These are phyloP conservation scores for Talaromyces amestolkiae DNA, from an alignment of 2,329 filamentous ascomycete genomes.

Conservation along the genomic window DNA sequence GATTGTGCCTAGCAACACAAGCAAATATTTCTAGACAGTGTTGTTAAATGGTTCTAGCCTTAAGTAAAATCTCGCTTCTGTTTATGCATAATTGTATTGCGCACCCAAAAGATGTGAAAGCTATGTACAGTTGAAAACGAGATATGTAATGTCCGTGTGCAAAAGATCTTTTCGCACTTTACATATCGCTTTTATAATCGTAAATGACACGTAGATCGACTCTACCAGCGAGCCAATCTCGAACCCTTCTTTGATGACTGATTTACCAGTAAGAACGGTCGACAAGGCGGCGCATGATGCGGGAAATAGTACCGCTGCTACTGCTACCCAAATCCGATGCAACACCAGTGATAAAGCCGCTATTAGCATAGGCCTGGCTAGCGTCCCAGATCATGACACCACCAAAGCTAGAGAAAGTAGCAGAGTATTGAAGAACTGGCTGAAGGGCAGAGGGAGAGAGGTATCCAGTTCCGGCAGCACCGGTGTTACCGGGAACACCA, in stretches of 20 bases:
- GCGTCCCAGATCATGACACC: slow-evolving; percentile 71
- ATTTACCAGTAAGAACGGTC: slow-evolving; percentile 16
- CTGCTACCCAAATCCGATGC: slow-evolving; percentile 14
- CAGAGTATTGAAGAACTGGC: slow-evolving; percentile 54
- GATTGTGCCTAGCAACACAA: slow-evolving; percentile 9
- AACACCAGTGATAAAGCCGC: slow-evolving; percentile 54
- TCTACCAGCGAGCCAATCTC: slow-evolving; percentile 13
- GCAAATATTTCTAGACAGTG: neutral
- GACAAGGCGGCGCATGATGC: slow-evolving; percentile 15
- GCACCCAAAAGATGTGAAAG: neutral
- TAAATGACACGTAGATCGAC: neutral
- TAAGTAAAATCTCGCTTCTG: neutral
- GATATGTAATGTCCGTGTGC: neutral
- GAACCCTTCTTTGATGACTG: neutral
- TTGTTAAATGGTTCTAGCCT: too few relatives aligned
- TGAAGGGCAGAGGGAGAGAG: slow-evolving; percentile 47
- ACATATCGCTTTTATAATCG: neutral
- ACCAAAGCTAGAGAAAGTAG: slow-evolving; percentile 60
- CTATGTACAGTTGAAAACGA: neutral
- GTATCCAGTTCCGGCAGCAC: slow-evolving; percentile 58
- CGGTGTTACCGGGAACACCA: slow-evolving; percentile 57
- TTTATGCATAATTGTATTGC: neutral
- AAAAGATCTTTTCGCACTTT: neutral
- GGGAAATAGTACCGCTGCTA: slow-evolving; percentile 16
- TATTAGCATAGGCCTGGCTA: slow-evolving; percentile 59